Conservation (phyloP, 805 yeast genomes). For the Candida sonorensis region DNA sequence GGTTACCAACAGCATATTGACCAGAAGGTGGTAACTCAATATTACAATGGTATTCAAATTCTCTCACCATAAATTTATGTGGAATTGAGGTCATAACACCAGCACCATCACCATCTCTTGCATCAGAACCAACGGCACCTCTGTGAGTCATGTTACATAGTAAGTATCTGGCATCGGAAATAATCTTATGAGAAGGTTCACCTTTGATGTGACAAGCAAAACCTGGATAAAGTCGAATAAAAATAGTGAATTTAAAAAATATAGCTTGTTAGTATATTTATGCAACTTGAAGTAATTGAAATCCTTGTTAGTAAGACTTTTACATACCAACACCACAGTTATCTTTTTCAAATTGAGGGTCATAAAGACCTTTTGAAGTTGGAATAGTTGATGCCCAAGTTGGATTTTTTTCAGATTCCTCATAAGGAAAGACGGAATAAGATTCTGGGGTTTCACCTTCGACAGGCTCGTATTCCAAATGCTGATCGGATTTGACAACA, state of each 20-base stretch:
- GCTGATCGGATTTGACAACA: conserved; percentile 25
- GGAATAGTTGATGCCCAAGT: conserved; percentile 95
- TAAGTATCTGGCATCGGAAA: conserved; percentile 79
- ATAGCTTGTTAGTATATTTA: too few species aligned
- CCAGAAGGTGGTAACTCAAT: conserved; percentile 69
- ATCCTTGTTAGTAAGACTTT: too few species aligned
- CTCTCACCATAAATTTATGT: conserved; percentile 78
- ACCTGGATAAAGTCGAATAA: too few species aligned
- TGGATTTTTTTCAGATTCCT: conserved; percentile 68
- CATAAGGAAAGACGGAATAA: conserved; percentile 53
- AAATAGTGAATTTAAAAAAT: too few species aligned
- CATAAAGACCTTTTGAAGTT: conserved; percentile 79
- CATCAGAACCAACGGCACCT: conserved; percentile 95
- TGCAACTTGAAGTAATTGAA: too few species aligned
- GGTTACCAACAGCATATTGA: conserved; percentile 91
- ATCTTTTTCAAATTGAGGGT: conserved; percentile 90
- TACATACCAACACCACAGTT: conserved; percentile 86
- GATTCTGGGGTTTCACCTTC: conserved; percentile 16
- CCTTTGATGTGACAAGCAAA: conserved; percentile 95
- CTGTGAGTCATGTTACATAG: conserved; percentile 98
- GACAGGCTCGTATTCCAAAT: conserved; percentile 18
- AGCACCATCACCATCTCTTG: conserved; percentile 98
- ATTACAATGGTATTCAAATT: conserved; percentile 65
- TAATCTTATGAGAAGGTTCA: conserved; percentile 78
- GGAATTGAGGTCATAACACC: conserved; percentile 93